Evolutionary conservation across 2,329 filamentous ascomycete species (phyloP).

Genomic region (Colletotrichum coccodes): DNA sequence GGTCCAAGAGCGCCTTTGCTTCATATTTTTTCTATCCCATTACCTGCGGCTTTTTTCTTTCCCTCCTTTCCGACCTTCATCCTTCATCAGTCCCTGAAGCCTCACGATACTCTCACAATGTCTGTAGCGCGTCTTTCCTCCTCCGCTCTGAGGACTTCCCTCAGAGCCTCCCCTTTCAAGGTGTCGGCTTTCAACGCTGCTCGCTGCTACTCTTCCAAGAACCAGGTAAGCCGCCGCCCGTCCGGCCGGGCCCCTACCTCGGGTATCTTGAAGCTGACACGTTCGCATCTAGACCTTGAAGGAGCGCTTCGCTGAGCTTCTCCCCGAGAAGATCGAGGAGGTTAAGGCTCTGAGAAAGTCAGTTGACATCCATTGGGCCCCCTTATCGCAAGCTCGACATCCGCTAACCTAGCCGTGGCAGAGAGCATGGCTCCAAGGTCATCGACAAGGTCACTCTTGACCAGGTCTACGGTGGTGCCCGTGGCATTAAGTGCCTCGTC

Average conservation of each 20-base stretch:
- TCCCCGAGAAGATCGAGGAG: conserved; percentile 97
- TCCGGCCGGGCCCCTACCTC: conserved; percentile 35
- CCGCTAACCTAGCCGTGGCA: conserved; percentile 48
- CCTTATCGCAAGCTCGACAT: conserved; percentile 21
- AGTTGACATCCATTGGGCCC: conserved; percentile 46
- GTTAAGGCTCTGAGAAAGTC: conserved; percentile 99
- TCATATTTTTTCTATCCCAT: conserved; percentile 35
- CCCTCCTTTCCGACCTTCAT: conserved; percentile 39
- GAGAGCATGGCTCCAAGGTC: conserved; percentile 95
- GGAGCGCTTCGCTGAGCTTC: conserved; percentile 95
- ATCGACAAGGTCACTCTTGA: conserved; percentile 98
- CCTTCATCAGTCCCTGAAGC: conserved; percentile 40
- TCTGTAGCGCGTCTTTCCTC: conserved; percentile 84
- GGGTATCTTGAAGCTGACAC: conserved; percentile 37
- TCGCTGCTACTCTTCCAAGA: conserved; percentile 94
- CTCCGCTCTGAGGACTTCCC: conserved; percentile 82
- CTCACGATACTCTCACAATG: conserved; percentile 66
- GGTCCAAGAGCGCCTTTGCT: conserved; percentile 29
- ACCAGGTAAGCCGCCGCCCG: conserved; percentile 70
- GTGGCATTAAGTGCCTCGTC: conserved; percentile 97
- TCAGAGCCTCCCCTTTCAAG: conserved; percentile 74
- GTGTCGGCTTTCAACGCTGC: conserved; percentile 81
- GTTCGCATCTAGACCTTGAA: conserved; percentile 79
- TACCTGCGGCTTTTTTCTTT: conserved; percentile 35
- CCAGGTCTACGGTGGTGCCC: conserved; percentile 99